phyloP scores from a whole-genome alignment of 768 basidiomycete species.

The Cyathus striatus region DNA sequence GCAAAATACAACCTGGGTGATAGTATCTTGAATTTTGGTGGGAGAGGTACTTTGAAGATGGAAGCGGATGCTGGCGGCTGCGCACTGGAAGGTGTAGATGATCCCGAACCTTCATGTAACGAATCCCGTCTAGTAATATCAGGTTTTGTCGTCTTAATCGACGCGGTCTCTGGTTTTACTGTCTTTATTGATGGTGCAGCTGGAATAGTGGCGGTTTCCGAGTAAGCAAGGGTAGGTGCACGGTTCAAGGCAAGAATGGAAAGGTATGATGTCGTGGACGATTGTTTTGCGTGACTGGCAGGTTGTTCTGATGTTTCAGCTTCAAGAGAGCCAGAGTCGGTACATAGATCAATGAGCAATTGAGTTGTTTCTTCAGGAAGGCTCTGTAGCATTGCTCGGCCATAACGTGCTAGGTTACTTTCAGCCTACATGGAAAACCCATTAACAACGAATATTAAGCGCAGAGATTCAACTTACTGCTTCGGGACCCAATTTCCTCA shows the following conservation, averaged over 20 bases:
- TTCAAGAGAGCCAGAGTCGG: conserved; percentile 49
- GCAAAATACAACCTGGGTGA: conserved; percentile 89
- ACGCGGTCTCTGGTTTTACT: conserved; percentile 29
- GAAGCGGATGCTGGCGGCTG: conserved; percentile 24
- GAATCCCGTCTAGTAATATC: conserved; percentile 31
- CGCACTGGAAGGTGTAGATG: conserved; percentile 28
- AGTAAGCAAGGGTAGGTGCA: conserved; percentile 25
- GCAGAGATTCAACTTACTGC: conserved; percentile 47
- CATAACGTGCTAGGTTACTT: conserved; percentile 82
- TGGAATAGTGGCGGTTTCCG: conserved; percentile 33
- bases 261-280: conserved; percentile 59
- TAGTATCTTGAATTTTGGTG: conserved; percentile 45
- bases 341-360: conserved; percentile 88
- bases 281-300: conserved; percentile 16
- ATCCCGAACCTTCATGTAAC: conserved; percentile 22
- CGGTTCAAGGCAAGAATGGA: conserved; percentile 77
- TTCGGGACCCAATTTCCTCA: conserved; percentile 73
- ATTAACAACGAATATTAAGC: neutral
- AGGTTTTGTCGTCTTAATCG: conserved; percentile 38
- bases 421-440: conserved; percentile 55
- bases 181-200: conserved; percentile 39
- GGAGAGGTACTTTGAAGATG: conserved; percentile 13
- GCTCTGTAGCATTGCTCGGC: conserved; percentile 75
- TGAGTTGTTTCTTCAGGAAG: conserved; percentile 88
- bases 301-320: conserved; percentile 33